A percentile compares a stretch with the other conserved stretches of the same genome.
Evolutionary conservation across 2,329 filamentous ascomycete genomes (phyloP).

Genomic region (Amylocarpus encephaloides): DNA sequence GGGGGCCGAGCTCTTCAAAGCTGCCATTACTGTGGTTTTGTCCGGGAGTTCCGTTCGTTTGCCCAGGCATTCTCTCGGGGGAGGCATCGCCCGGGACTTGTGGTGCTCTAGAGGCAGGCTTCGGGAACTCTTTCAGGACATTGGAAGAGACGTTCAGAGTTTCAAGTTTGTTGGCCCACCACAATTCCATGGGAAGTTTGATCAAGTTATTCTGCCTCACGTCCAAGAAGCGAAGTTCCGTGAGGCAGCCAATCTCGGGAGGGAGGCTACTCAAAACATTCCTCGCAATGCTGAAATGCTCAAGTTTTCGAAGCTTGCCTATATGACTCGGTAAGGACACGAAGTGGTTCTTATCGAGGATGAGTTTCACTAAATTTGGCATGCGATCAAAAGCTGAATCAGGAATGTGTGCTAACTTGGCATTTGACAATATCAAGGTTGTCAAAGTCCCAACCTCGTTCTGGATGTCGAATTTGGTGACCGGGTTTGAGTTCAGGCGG

Average conservation of each 20-base stretch:
- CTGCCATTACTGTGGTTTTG: slow-evolving; percentile 56
- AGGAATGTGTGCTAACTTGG: slow-evolving; percentile 79
- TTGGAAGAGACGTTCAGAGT: slow-evolving; percentile 95
- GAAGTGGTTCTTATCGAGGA: slow-evolving; percentile 93
- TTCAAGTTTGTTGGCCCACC: slow-evolving; percentile 87
- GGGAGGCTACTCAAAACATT: slow-evolving; percentile 83
- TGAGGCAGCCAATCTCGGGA: slow-evolving; percentile 78
- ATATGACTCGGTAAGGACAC: slow-evolving; percentile 82
- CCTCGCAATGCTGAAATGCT: slow-evolving; percentile 89
- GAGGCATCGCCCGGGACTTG: slow-evolving; percentile 50
- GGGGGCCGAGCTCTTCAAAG: slow-evolving; percentile 67
- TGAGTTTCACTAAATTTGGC: slow-evolving; percentile 77
- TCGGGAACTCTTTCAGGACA: slow-evolving; percentile 83
- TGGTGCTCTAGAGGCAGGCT: slow-evolving; percentile 66
- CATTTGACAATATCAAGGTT: slow-evolving; percentile 81
- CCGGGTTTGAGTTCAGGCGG: slow-evolving; percentile 88
- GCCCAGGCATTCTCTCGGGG: slow-evolving; percentile 9
- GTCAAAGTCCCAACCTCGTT: slow-evolving; percentile 74
- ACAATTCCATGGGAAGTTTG: slow-evolving; percentile 85
- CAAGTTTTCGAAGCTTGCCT: slow-evolving; percentile 72
- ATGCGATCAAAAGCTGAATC: slow-evolving; percentile 86
- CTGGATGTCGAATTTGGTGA: slow-evolving; percentile 86
- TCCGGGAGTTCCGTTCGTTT: slow-evolving; percentile 13
- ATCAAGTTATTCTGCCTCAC: slow-evolving; percentile 90
- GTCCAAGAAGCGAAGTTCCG: slow-evolving; percentile 78